Conservation (phyloP, 2,329 filamentous ascomycete genomes). For the Alternaria longipes region DNA sequence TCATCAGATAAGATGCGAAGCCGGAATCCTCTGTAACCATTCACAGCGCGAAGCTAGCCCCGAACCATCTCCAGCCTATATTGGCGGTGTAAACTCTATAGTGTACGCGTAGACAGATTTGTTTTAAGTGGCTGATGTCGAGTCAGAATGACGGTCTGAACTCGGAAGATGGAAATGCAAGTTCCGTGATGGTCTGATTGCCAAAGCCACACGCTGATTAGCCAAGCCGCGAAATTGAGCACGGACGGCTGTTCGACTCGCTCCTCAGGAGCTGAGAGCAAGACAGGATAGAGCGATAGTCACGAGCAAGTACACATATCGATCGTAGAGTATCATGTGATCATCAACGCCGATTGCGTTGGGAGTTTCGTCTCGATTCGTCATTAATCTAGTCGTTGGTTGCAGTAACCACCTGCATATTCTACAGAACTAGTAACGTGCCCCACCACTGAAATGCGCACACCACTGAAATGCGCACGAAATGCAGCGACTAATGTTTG, state of each 20-base stretch:
- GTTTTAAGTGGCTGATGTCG: neutral
- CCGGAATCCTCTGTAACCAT: constrained; percentile 9
- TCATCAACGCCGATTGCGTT: neutral
- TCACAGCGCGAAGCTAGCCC: neutral
- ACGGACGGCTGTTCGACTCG: neutral
- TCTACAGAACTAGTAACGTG: neutral
- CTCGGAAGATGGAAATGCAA: neutral
- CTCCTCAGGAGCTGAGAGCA: neutral
- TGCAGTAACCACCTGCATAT: neutral
- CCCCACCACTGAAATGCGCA: too few relatives aligned
- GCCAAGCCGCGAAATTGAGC: neutral
- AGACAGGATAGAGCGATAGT: neutral
- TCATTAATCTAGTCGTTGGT: constrained; percentile 3
- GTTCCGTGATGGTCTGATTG: neutral
- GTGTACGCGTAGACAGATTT: neutral
- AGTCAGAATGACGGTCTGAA: neutral
- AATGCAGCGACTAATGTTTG: too few relatives aligned
- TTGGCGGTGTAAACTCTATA: neutral
- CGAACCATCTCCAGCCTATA: constrained; percentile 13
- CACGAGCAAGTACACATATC: neutral
- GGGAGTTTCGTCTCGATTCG: neutral
- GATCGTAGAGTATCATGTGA: neutral
- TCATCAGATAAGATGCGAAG: constrained; percentile 31
- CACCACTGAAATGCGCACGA: too few relatives aligned
- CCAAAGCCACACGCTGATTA: neutral